A percentile compares a stretch with the other conserved stretches of the same genome.
phyloP scores from a whole-genome alignment of 805 yeast genomes.

The Debaryomyces tyrocola region DNA sequence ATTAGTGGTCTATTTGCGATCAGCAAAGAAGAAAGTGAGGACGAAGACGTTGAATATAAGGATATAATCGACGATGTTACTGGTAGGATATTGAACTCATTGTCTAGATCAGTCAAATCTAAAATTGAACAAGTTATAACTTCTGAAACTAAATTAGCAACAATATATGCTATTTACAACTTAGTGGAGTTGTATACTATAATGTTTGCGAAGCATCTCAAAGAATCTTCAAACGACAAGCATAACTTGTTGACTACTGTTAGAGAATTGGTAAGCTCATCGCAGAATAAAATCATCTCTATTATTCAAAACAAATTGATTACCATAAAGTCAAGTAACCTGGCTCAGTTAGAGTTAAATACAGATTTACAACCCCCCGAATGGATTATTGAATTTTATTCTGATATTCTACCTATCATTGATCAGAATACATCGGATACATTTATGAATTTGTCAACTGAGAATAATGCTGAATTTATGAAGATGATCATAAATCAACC shows the following conservation, averaged over 20 bases:
- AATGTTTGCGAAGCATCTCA: constrained; percentile 58
- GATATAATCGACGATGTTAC: constrained; percentile 35
- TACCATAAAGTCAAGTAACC: constrained; percentile 34
- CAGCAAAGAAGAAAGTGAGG: constrained; percentile 14
- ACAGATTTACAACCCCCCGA: constrained; percentile 78
- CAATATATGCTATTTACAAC: constrained; percentile 58
- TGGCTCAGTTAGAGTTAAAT: constrained; percentile 40
- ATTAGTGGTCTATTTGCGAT: constrained; percentile 56
- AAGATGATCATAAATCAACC: constrained; percentile 48
- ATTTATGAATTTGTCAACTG: constrained; percentile 41
- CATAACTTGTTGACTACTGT: constrained; percentile 21
- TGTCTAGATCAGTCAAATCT: constrained; percentile 61
- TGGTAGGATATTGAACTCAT: constrained; percentile 49
- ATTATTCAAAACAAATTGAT: constrained; percentile 29
- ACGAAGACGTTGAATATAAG: constrained; percentile 27
- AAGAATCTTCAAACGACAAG: constrained; percentile 8
- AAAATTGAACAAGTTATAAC: constrained; percentile 69
- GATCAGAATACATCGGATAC: constrained; percentile 38
- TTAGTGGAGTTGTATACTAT: constrained; percentile 65
- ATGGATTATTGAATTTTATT: constrained; percentile 70
- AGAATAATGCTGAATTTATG: constrained; percentile 36
- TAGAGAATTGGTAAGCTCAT: constrained; percentile 19
- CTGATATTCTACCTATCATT: constrained; percentile 59
- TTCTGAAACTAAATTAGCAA: constrained; percentile 57
- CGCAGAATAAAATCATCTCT: constrained; percentile 26